These are phyloP conservation scores for Heliamphora exappendiculata DNA, from an alignment of 148 eudicot genomes.

Conservation along the genomic window DNA sequence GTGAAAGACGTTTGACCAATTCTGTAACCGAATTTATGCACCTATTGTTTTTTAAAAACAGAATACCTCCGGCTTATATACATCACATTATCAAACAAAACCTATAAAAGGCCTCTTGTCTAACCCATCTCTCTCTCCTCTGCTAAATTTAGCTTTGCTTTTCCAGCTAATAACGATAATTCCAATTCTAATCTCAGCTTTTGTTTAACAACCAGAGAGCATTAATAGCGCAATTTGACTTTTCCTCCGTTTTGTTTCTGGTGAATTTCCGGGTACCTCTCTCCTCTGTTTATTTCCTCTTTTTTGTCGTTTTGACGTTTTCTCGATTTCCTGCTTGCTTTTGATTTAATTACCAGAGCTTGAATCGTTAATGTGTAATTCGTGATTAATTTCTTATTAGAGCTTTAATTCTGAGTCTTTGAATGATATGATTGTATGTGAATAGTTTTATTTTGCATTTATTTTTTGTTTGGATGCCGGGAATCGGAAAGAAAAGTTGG, in stretches of 20 bases:
- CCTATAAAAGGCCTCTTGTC: too few relatives aligned
- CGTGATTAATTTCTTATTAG: not conserved
- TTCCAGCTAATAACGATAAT: not conserved
- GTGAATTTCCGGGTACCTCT: not conserved
- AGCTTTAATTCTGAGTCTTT: not conserved
- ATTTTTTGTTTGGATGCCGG: constrained; percentile 1
- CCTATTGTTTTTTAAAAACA: too few relatives aligned
- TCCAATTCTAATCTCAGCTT: not conserved
- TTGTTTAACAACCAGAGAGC: not conserved
- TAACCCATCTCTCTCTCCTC: not conserved
- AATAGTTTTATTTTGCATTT: not conserved
- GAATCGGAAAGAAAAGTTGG: not conserved
- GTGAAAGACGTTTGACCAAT: too few relatives aligned
- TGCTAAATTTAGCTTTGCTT: not conserved
- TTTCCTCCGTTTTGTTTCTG: not conserved
- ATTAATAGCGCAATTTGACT: not conserved
- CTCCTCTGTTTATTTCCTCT: not conserved
- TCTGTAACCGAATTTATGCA: too few relatives aligned
- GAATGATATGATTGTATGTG: not conserved
- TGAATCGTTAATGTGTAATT: not conserved
- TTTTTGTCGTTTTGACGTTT: too few relatives aligned
- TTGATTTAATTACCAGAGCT: not conserved
- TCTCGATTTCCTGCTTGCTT: not conserved
- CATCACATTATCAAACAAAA: too few relatives aligned
- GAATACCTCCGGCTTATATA: too few relatives aligned